Evolutionary conservation across 2,329 filamentous ascomycete genomes (phyloP).

Genomic region (Corinectria fuckeliana): DNA sequence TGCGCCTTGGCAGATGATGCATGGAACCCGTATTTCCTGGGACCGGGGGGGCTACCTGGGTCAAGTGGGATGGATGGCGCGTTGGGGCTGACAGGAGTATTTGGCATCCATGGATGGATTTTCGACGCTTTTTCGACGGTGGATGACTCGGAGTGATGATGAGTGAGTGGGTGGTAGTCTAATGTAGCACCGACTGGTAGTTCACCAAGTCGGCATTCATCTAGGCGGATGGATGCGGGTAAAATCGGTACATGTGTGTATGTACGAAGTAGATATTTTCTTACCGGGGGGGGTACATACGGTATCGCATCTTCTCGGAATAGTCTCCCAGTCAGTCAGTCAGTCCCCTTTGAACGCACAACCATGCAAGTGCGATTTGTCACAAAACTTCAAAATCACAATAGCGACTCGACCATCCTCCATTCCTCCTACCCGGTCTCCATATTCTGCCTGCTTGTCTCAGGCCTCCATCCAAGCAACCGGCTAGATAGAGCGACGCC

Average conservation of each 20-base stretch:
- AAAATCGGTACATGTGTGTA: too few species aligned
- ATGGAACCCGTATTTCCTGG: constrained; percentile 14
- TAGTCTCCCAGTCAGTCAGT: too few species aligned
- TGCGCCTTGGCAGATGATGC: constrained; percentile 15
- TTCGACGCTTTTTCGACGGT: background rate
- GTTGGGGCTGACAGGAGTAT: background rate
- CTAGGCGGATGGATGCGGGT: too few species aligned
- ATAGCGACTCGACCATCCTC: background rate
- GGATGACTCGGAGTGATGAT: too few species aligned
- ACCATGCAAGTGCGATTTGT: too few species aligned
- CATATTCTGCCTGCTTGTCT: background rate
- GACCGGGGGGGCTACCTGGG: background rate
- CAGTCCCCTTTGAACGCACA: too few species aligned
- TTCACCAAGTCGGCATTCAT: background rate
- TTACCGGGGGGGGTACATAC: too few species aligned
- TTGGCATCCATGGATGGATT: too few species aligned
- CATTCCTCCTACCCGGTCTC: too few species aligned
- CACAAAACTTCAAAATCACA: background rate
- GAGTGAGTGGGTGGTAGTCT: background rate
- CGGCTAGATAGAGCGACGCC: background rate
- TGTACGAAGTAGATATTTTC: too few species aligned
- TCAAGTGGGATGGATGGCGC: too few species aligned
- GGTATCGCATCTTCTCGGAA: too few species aligned
- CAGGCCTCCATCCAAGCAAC: background rate
- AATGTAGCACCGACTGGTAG: background rate